phyloP scores from a whole-genome alignment of 768 basidiomycete genomes.

The Coprinopsis marcescibilis region DNA sequence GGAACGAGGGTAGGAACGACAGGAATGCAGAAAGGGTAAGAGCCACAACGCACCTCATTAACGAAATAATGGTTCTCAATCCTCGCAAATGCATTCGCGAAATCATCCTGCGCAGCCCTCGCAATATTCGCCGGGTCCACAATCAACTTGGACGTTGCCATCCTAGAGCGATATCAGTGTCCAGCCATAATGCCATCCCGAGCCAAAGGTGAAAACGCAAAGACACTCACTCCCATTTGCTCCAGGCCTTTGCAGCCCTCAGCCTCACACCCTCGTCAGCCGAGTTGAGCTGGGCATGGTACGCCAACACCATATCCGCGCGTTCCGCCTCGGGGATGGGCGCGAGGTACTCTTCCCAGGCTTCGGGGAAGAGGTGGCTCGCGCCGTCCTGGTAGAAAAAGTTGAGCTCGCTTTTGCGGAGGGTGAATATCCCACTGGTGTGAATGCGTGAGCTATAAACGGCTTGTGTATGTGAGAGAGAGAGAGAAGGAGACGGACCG shows the following conservation, averaged over 20 bases:
- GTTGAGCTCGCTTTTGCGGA: slow-evolving; percentile 78
- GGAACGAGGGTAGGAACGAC: too few species aligned
- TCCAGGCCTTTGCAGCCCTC: slow-evolving; percentile 78
- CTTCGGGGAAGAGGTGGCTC: slow-evolving; percentile 80
- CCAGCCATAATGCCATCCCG: background rate
- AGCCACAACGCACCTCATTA: slow-evolving; percentile 50
- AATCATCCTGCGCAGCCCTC: slow-evolving; percentile 65
- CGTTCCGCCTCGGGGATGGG: slow-evolving; percentile 78
- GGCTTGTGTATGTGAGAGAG: background rate
- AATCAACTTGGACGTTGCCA: slow-evolving; percentile 73
- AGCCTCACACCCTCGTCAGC: slow-evolving; percentile 60
- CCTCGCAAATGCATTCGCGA: slow-evolving; percentile 80
- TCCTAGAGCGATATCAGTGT: slow-evolving; percentile 37
- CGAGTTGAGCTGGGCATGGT: slow-evolving; percentile 74
- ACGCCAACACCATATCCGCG: slow-evolving; percentile 77
- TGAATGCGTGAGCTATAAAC: background rate
- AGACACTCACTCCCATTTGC: slow-evolving; percentile 78
- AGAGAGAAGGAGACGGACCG: slow-evolving; percentile 37
- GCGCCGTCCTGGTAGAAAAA: slow-evolving; percentile 93
- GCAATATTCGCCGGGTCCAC: slow-evolving; percentile 66
- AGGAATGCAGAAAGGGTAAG: too few species aligned
- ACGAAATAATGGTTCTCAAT: slow-evolving; percentile 93
- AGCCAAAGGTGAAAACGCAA: background rate
- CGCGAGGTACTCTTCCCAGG: slow-evolving; percentile 81
- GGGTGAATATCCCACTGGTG: slow-evolving; percentile 78